Base-by-base conservation (phyloP, 345 rosid species). In the Hypericum perforatum region DNA sequence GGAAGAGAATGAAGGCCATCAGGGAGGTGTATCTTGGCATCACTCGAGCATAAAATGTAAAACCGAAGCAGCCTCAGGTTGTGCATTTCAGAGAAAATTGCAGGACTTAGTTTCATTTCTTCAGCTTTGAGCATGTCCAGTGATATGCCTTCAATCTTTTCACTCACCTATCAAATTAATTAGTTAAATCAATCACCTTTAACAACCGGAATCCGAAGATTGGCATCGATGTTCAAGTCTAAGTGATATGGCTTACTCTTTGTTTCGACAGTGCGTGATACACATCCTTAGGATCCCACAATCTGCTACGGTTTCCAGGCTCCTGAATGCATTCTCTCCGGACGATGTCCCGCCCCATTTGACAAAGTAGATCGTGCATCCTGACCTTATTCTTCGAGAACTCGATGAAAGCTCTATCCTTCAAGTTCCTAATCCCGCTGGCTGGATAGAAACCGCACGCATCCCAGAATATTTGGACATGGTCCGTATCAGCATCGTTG, bases 231-330 rank as follows among this genome's bases (percentile, higher is more conserved):
- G 32, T 22, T 22, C 32, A 22, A 22, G 32, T 22, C 32, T n/a
- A 22, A 22, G n/a, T 37, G 9, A 6, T 5, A 0, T 44, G 14
- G 14, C 56, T 36, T 41, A 40, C 57, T 10, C 32, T 16, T 39
- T 16, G 40, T 16, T 13, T 54, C 2, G 46, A 13, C 32, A 54
- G 15, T 39, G 41, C 45, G 5, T 39, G 57, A 13, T 0, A 41
- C 0, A 54, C 8, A 15, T 54, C 57, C 46, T 54, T 39, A 16
- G 37, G 44, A 22, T 40, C 43, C 57, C 57, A 54, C 45, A 16
- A 11, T 41, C 46, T 39, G 11, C 45, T 41, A 13, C 46, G 45
- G 14, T 40, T 12, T 0, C 45, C 57, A 8, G 42, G 13, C 50
- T 46, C 50, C 0, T 22, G 32, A 22, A 22, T 22, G 32, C 14